Percentiles rank a stretch among this genome's conserved stretches.
These are phyloP conservation scores for Eutrema yunnanense DNA, from an alignment of 345 rosid species.

Conservation along the genomic window DNA sequence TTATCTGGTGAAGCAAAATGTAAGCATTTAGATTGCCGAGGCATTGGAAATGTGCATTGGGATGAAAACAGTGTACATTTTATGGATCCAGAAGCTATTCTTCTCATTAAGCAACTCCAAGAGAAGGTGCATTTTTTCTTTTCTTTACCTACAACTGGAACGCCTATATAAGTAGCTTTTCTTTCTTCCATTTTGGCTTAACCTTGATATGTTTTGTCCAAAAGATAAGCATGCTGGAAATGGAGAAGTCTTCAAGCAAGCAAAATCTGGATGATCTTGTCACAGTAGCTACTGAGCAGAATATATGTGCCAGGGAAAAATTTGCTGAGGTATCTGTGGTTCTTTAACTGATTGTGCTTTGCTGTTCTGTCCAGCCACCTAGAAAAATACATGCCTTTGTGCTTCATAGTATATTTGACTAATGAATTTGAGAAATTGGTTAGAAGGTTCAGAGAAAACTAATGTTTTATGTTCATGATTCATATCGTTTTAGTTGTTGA, in stretches of 20 bases:
- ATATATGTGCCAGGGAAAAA: constrained; percentile 46
- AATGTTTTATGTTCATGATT: not conserved
- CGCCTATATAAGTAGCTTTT: not conserved
- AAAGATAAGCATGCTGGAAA: constrained; percentile 64
- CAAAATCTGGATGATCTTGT: constrained; percentile 55
- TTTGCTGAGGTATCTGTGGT: constrained; percentile 56
- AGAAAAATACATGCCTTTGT: not conserved
- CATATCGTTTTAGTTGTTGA: not conserved
- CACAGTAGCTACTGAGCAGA: constrained; percentile 53
- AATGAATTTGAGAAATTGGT: not conserved
- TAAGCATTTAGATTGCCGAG: constrained; percentile 19
- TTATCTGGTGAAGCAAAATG: constrained; percentile 16
- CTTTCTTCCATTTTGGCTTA: constrained; percentile 8
- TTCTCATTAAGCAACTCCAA: constrained; percentile 77
- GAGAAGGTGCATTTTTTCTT: constrained; percentile 58
- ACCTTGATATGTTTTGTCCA: constrained; percentile 7
- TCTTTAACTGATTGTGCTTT: constrained; percentile 1
- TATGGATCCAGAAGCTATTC: constrained; percentile 59
- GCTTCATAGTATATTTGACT: not conserved
- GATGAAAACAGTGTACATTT: constrained; percentile 35
- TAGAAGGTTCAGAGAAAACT: not conserved
- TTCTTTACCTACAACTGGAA: not conserved
- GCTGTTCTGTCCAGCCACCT: constrained; percentile 7
- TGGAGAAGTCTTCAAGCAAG: constrained; percentile 61
- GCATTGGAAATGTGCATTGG: constrained; percentile 8